Evolutionary conservation across 1,139 yeast genomes (phyloP), one percentile per base, ranked within the genome.

Genomic region (Citeromyces siamensis): DNA sequence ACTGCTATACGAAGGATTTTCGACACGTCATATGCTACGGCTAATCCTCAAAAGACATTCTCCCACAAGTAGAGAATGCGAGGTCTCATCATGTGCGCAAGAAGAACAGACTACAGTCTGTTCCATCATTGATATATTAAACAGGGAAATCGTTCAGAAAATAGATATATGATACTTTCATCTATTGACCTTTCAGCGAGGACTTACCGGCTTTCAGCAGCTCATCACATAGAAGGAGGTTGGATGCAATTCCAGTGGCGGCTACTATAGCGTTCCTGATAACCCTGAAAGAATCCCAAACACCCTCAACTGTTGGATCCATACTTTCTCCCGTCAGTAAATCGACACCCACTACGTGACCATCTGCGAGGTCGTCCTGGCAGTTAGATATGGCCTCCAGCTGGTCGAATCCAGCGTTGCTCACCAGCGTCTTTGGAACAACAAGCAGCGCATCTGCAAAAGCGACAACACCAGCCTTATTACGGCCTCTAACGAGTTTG

Each of bases 201-300:
- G 94, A 82, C 51, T 94, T 75, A 37, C 98, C 98, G 5, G 98
- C 98, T 64, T 90, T 86, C 55, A 93, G 70, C 48, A 93, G 70
- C 61, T 93, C 98, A 60, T 93, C 99, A 63, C 98, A 90, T 44
- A 90, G 68, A 47, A 93, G 68, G 50, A 93, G 66, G 57, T 93
- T 93, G 44, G 93, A 78, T 1, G 98, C 90, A 52, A 93, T 93
- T 40, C 96, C 95, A 4, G 94, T 81, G 32, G 97, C 95, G 37
- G 94, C 78, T 38, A 88, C 77, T 40, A 93, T 66, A 19, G 95
- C 95, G 56, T 93, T 90, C 62, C 98, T 75, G 42, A 90, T 64
- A 33, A 90, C 98, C 47, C 98, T 68, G 65, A 74, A 90, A 27
- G 94, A 82, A 60, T 93, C 99, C 94, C 95, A 93, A 42, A 93